A percentile compares a stretch with the other conserved stretches of the same genome.
Evolutionary conservation across 306 rosid genomes (phyloP).

Genomic region (Senna siamea): DNA sequence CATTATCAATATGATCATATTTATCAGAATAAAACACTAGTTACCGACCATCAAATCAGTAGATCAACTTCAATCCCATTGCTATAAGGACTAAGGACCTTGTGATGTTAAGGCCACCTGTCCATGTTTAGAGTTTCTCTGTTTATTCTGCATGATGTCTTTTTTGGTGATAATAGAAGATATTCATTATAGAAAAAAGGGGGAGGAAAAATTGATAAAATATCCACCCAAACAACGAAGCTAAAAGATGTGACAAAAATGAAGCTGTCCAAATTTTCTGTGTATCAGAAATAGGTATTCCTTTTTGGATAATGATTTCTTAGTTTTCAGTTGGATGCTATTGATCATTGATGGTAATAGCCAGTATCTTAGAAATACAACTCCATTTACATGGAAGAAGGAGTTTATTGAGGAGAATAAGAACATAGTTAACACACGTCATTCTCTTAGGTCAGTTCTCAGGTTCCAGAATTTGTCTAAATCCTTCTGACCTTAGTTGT

Average conservation of each 20-base stretch:
- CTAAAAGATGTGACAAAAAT: background rate
- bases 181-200: background rate
- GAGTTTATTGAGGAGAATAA: slow-evolving; percentile 35
- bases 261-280: background rate
- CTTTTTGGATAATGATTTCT: background rate
- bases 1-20: background rate
- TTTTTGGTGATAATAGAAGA: background rate
- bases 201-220: background rate
- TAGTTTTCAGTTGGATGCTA: slow-evolving; percentile 12
- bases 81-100: slow-evolving; percentile 14
- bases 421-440: background rate
- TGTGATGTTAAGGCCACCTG: slow-evolving; percentile 1
- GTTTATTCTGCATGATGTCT: background rate
- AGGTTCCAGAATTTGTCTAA: slow-evolving; percentile 2
- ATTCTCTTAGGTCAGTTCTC: slow-evolving; percentile 26
- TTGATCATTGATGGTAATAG: background rate
- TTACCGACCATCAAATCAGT: background rate
- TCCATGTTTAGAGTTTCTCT: slow-evolving; percentile 13
- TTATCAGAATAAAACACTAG: slow-evolving; percentile 21
- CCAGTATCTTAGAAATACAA: background rate
- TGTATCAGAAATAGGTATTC: background rate
- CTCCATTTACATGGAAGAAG: slow-evolving; percentile 1
- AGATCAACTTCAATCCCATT: slow-evolving; percentile 25
- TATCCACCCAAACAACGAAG: background rate
- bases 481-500: slow-evolving; percentile 16